Conservation (phyloP, 2,329 filamentous ascomycete genomes). For the Colletotrichum coccodes region DNA sequence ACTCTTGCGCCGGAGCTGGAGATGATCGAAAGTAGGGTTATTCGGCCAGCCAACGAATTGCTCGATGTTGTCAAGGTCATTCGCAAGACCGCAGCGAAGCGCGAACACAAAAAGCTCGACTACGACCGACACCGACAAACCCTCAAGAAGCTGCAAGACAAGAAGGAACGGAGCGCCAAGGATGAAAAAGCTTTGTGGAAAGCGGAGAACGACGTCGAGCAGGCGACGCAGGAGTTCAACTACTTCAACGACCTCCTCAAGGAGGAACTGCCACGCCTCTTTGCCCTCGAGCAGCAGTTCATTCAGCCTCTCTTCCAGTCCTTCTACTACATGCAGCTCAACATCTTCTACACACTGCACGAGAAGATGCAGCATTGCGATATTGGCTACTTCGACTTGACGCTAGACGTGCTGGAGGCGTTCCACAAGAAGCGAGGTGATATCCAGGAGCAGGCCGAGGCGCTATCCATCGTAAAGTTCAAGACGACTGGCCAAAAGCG, state of each 20-base stretch:
- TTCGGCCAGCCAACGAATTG: slow-evolving; percentile 92
- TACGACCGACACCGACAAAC: slow-evolving; percentile 87
- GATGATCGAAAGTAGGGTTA: slow-evolving; percentile 94
- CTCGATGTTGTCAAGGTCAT: slow-evolving; percentile 96
- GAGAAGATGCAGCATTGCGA: slow-evolving; percentile 98
- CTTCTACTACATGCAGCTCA: slow-evolving; percentile 99
- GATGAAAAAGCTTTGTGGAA: slow-evolving; percentile 98
- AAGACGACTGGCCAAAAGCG: slow-evolving; percentile 82
- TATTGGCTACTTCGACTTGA: slow-evolving; percentile 97
- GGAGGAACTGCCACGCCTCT: slow-evolving; percentile 93
- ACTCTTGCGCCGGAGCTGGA: slow-evolving; percentile 92
- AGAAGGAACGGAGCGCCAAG: slow-evolving; percentile 95
- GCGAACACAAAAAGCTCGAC: slow-evolving; percentile 97
- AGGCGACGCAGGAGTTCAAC: slow-evolving; percentile 94
- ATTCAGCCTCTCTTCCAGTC: slow-evolving; percentile 97
- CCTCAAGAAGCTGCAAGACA: slow-evolving; percentile 95
- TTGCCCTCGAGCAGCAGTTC: slow-evolving; percentile 89
- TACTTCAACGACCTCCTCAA: slow-evolving; percentile 98
- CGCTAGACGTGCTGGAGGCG: slow-evolving; percentile 88
- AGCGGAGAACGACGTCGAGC: slow-evolving; percentile 89
- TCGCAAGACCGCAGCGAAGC: slow-evolving; percentile 86
- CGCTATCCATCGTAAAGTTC: slow-evolving; percentile 87
- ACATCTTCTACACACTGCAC: slow-evolving; percentile 98
- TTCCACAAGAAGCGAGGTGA: slow-evolving; percentile 91
- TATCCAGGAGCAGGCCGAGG: slow-evolving; percentile 86